These are phyloP conservation scores for Panicum virgatum DNA, from an alignment of 202 grass and related monocot genomes.

Conservation along the genomic window DNA sequence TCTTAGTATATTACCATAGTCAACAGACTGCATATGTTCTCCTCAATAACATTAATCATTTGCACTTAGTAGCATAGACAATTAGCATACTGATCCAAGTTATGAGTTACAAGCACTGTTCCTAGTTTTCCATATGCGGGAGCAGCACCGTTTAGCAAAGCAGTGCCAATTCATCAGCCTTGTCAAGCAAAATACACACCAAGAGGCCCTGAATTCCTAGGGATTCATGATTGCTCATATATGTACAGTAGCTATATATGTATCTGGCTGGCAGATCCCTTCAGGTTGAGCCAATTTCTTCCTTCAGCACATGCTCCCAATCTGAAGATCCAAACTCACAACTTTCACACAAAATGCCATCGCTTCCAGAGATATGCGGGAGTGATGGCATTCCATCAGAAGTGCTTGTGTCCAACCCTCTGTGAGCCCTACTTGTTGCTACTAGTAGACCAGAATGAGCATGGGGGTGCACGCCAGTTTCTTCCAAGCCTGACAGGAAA, in stretches of 20 bases:
- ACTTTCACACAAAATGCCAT: slow-evolving; percentile 8
- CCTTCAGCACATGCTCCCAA: slow-evolving; percentile 47
- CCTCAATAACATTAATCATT: background rate
- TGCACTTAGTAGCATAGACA: background rate
- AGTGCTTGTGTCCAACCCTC: slow-evolving; percentile 4
- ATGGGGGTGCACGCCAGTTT: background rate
- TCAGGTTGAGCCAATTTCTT: slow-evolving; percentile 46
- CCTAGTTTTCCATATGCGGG: background rate
- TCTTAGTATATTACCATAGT: background rate
- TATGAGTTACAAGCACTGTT: slow-evolving; percentile 11
- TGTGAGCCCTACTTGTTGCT: background rate
- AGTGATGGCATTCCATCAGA: slow-evolving; percentile 4
- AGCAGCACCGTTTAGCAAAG: background rate
- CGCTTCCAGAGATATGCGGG: slow-evolving; percentile 19
- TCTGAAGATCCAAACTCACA: slow-evolving; percentile 42
- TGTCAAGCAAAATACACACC: slow-evolving; percentile 21
- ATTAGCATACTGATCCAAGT: background rate
- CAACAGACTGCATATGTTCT: background rate
- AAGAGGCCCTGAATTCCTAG: slow-evolving; percentile 7
- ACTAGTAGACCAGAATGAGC: background rate
- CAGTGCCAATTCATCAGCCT: background rate
- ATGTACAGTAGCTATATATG: slow-evolving; percentile 28
- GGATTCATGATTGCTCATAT: slow-evolving; percentile 13
- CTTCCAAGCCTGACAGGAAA: slow-evolving; percentile 31
- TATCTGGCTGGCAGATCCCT: background rate